These are phyloP conservation scores for Tylopilus microsporus DNA, from an alignment of 1,284 basidiomycete genomes.

Conservation along the genomic window DNA sequence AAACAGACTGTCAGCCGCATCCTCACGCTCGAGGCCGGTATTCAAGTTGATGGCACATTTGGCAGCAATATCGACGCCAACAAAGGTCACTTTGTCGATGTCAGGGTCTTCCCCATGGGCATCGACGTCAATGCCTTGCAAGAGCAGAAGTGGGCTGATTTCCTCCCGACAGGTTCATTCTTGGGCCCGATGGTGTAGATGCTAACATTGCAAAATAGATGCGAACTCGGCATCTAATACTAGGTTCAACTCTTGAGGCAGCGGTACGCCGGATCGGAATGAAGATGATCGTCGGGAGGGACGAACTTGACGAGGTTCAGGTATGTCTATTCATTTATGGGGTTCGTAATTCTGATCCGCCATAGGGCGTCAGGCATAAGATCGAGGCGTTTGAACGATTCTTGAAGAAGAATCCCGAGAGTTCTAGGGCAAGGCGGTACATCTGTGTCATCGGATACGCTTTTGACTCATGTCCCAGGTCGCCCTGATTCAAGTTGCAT, in stretches of 20 bases:
- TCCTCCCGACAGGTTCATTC: background rate
- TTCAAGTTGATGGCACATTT: conserved; percentile 49
- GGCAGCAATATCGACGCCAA: conserved; percentile 11
- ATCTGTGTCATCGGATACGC: background rate
- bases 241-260: conserved; percentile 75
- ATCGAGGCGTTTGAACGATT: conserved; percentile 81
- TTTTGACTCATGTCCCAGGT: conserved; percentile 37
- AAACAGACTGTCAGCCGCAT: conserved; percentile 82
- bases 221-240: conserved; percentile 74
- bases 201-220: conserved; percentile 36
- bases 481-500: conserved; percentile 81
- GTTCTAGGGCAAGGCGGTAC: conserved; percentile 64
- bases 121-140: conserved; percentile 73
- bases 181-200: background rate
- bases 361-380: conserved; percentile 73
- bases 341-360: background rate
- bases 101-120: conserved; percentile 85
- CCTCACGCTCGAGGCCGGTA: conserved; percentile 75
- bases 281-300: conserved; percentile 64
- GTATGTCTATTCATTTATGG: conserved; percentile 24
- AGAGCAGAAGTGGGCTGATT: conserved; percentile 53
- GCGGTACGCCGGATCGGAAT: conserved; percentile 76
- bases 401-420: conserved; percentile 73
- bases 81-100: conserved; percentile 66
- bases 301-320: conserved; percentile 79